These are phyloP conservation scores for Didymella glomerata DNA, from an alignment of 2,329 filamentous ascomycete genomes.

Conservation along the genomic window DNA sequence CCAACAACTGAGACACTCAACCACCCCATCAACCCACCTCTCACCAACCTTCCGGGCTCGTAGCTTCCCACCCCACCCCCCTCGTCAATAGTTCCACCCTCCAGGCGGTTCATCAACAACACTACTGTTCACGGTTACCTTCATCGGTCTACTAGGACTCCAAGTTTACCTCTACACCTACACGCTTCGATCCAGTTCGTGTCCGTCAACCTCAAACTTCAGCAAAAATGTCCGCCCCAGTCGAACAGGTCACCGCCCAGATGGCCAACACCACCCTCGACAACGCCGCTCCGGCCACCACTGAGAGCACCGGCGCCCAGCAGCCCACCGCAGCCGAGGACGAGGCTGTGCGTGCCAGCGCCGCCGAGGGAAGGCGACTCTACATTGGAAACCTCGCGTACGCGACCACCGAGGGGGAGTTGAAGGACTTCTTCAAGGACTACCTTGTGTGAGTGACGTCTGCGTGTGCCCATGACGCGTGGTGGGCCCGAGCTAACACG, in stretches of 20 bases:
- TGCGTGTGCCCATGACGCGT: constrained; percentile 29
- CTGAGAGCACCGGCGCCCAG: constrained; percentile 59
- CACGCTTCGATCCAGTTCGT: constrained; percentile 57
- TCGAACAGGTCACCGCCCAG: constrained; percentile 79
- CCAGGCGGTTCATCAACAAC: constrained; percentile 55
- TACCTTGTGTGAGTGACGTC: constrained; percentile 89
- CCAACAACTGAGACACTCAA: constrained; percentile 43
- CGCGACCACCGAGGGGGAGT: constrained; percentile 99
- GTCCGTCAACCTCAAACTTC: constrained; percentile 63
- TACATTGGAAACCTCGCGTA: constrained; percentile 99
- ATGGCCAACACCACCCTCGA: constrained; percentile 72
- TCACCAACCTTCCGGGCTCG: constrained; percentile 51
- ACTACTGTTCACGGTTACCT: constrained; percentile 52
- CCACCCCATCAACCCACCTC: constrained; percentile 43
- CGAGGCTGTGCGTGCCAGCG: constrained; percentile 94
- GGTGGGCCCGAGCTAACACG: constrained; percentile 31
- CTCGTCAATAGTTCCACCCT: constrained; percentile 61
- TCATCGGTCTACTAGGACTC: constrained; percentile 53
- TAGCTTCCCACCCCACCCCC: constrained; percentile 63
- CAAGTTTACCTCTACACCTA: constrained; percentile 53
- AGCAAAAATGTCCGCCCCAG: constrained; percentile 82
- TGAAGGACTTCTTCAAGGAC: constrained; percentile 99
- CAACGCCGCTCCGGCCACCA: constrained; percentile 55
- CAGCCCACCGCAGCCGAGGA: constrained; percentile 79
- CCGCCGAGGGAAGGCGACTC: constrained; percentile 97